These are phyloP conservation scores for Chaetomiaceae sp. DNA, from an alignment of 2,329 filamentous ascomycete species.

Conservation along the genomic window DNA sequence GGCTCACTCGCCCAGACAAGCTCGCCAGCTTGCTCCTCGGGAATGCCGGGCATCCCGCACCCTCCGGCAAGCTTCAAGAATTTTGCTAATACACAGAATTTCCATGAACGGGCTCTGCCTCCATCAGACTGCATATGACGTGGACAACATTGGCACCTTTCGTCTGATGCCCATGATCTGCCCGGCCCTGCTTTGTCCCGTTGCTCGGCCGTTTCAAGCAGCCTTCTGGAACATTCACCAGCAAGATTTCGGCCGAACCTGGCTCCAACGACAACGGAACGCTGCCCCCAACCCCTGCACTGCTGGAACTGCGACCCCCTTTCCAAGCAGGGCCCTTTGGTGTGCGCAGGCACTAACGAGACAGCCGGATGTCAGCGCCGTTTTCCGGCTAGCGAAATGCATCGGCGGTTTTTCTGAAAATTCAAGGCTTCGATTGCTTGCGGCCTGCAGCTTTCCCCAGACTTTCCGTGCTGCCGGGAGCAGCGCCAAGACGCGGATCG, in stretches of 20 bases:
- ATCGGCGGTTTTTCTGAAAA: background rate
- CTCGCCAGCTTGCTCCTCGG: background rate
- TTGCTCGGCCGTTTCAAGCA: slow-evolving; percentile 27
- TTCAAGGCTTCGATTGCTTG: background rate
- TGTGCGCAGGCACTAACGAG: background rate
- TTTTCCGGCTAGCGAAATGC: slow-evolving; percentile 25
- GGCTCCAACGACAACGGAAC: background rate
- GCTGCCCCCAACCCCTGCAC: slow-evolving; percentile 4
- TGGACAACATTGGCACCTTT: background rate
- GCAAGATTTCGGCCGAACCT: background rate
- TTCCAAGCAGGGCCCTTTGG: background rate
- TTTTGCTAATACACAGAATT: background rate
- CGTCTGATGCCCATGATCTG: slow-evolving; percentile 14
- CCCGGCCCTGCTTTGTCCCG: slow-evolving; percentile 18
- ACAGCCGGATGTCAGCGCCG: slow-evolving; percentile 22
- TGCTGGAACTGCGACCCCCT: slow-evolving; percentile 1
- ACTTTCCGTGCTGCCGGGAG: slow-evolving; percentile 25
- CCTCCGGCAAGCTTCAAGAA: background rate
- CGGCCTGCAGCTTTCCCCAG: slow-evolving; percentile 24
- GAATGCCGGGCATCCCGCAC: background rate
- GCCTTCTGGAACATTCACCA: slow-evolving; percentile 26
- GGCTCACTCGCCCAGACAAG: background rate
- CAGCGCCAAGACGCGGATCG: slow-evolving; percentile 22
- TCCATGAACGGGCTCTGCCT: background rate
- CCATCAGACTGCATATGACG: slow-evolving; percentile 1